Conservation (phyloP, 2,329 filamentous ascomycete species). For the Emergomyces orientalis region DNA sequence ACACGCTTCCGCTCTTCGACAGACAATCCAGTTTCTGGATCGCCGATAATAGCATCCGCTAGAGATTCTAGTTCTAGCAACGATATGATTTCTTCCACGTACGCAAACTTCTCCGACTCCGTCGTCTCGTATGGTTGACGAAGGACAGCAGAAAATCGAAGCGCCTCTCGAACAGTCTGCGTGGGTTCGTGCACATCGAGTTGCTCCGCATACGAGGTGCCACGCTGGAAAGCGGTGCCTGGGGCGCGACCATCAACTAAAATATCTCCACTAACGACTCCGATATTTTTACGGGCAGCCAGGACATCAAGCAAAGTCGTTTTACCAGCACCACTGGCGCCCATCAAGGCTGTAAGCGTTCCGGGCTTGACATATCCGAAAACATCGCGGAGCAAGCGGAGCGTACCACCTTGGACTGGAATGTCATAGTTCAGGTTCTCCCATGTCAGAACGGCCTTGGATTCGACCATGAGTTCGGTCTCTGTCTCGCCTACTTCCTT, state of each 20-base stretch:
- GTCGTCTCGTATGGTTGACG: slow-evolving; percentile 71
- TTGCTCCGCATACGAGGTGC: slow-evolving; percentile 70
- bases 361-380: slow-evolving; percentile 93
- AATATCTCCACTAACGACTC: slow-evolving; percentile 80
- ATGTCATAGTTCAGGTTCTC: slow-evolving; percentile 73
- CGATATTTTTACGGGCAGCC: slow-evolving; percentile 77
- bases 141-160: slow-evolving; percentile 76
- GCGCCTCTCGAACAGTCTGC: slow-evolving; percentile 76
- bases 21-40: slow-evolving; percentile 64
- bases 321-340: slow-evolving; percentile 83
- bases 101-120: slow-evolving; percentile 67
- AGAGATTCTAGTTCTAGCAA: slow-evolving; percentile 84
- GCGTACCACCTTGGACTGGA: slow-evolving; percentile 64
- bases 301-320: slow-evolving; percentile 82
- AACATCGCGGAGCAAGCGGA: slow-evolving; percentile 75
- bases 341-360: slow-evolving; percentile 83
- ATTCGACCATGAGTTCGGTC: slow-evolving; percentile 26
- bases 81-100: slow-evolving; percentile 84
- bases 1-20: slow-evolving; percentile 64
- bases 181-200: slow-evolving; percentile 83
- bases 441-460: slow-evolving; percentile 69
- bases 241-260: slow-evolving; percentile 63
- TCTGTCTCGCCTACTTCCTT: slow-evolving; percentile 30
- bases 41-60: slow-evolving; percentile 82
- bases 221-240: slow-evolving; percentile 69